Conservation (phyloP, 495 filamentous ascomycete species). For the Tuber microsphaerosporum region DNA sequence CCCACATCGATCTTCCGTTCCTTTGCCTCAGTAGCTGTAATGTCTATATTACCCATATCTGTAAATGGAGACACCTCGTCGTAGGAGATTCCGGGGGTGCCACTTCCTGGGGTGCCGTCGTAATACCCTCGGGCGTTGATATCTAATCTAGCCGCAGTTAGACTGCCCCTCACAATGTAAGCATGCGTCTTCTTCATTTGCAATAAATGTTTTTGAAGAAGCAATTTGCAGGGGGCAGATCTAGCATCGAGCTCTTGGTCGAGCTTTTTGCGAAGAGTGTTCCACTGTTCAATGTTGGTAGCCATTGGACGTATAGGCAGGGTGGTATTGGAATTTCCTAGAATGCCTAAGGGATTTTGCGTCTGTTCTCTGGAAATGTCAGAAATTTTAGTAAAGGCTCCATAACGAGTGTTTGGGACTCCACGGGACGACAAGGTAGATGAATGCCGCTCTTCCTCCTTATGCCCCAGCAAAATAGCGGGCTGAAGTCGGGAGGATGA, state of each 20-base stretch:
- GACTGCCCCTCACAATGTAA: slow-evolving; percentile 27
- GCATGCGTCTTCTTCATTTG: slow-evolving; percentile 39
- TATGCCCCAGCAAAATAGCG: not conserved
- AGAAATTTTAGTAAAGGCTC: not conserved
- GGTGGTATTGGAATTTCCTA: not conserved
- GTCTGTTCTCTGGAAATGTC: not conserved
- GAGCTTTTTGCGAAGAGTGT: slow-evolving; percentile 15
- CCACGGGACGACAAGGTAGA: not conserved
- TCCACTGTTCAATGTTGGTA: slow-evolving; percentile 24
- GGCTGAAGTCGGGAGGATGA: not conserved
- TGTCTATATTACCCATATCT: slow-evolving; percentile 35
- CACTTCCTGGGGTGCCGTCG: not conserved
- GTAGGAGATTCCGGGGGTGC: slow-evolving; percentile 20
- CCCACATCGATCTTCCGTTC: slow-evolving; percentile 18
- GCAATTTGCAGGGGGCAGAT: not conserved
- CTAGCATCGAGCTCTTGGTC: slow-evolving; percentile 4
- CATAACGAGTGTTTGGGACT: not conserved
- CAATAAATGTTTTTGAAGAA: slow-evolving; percentile 19
- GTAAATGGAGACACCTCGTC: slow-evolving; percentile 38
- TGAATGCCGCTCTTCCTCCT: not conserved
- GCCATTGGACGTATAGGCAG: not conserved
- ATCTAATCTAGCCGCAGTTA: slow-evolving; percentile 32
- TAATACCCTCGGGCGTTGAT: slow-evolving; percentile 9
- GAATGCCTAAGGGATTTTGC: not conserved
- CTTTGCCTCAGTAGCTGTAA: slow-evolving; percentile 17